These are phyloP conservation scores for Peterozyma xylosa DNA, from an alignment of 805 yeast genomes.

Conservation along the genomic window DNA sequence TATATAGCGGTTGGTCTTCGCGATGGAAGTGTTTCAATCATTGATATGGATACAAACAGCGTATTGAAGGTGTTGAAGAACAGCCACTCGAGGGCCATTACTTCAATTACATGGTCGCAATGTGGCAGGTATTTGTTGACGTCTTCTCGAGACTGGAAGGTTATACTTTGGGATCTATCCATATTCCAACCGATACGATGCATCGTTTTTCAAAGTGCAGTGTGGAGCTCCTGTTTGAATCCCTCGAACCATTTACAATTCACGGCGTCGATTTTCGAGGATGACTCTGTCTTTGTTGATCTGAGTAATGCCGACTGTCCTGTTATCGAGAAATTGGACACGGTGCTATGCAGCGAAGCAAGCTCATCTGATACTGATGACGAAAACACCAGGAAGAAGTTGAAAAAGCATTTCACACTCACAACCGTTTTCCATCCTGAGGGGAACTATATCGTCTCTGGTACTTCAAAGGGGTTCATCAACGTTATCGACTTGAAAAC, in stretches of 20 bases:
- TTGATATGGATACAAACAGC: slow-evolving; percentile 64
- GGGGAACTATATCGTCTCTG: slow-evolving; percentile 56
- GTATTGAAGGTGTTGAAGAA: slow-evolving; percentile 50
- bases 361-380: slow-evolving; percentile 14
- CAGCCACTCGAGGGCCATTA: slow-evolving; percentile 60
- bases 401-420: slow-evolving; percentile 33
- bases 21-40: slow-evolving; percentile 67
- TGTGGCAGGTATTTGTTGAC: slow-evolving; percentile 66
- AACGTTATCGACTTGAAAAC: slow-evolving; percentile 33
- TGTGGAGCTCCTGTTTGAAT: slow-evolving; percentile 61
- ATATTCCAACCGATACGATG: slow-evolving; percentile 31
- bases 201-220: slow-evolving; percentile 56
- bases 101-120: slow-evolving; percentile 67
- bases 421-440: slow-evolving; percentile 42
- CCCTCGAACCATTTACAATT: slow-evolving; percentile 40
- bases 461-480: slow-evolving; percentile 77
- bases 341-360: slow-evolving; percentile 12
- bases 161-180: slow-evolving; percentile 72
- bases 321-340: slow-evolving; percentile 7
- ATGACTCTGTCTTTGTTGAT: slow-evolving; percentile 46
- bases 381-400: slow-evolving; percentile 4
- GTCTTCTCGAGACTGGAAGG: slow-evolving; percentile 76
- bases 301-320: slow-evolving; percentile 15
- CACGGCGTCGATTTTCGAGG: slow-evolving; percentile 62
- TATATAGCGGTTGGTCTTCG: slow-evolving; percentile 75